Percentiles rank a stretch among this genome's conserved stretches.
phyloP scores from a whole-genome alignment of 148 eudicot genomes.

The Persicaria tinctoria region DNA sequence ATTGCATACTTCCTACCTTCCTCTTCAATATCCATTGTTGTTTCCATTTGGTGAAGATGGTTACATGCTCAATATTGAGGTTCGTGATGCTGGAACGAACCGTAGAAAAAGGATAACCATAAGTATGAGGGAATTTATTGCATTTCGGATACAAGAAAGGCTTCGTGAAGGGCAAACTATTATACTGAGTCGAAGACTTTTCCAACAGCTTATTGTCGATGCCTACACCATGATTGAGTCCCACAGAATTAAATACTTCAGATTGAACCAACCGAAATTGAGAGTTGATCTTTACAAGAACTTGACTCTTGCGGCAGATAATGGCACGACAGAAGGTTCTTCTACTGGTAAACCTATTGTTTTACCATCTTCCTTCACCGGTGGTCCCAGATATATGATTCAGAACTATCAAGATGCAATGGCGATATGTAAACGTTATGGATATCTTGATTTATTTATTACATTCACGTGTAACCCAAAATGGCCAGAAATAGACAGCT shows the following conservation, averaged over 20 bases:
- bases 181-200: no score
- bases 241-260: no score
- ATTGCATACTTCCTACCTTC: background rate
- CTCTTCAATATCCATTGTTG: slow-evolving; percentile 11
- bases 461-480: no score
- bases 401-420: slow-evolving; percentile 16
- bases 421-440: background rate
- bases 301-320: background rate
- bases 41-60: slow-evolving; percentile 19
- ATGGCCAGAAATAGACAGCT: no score
- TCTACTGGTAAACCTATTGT: background rate
- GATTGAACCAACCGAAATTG: background rate
- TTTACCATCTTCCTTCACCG: slow-evolving; percentile 10
- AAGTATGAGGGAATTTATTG: slow-evolving; percentile 6
- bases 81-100: background rate
- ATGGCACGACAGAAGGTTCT: background rate
- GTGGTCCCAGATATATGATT: slow-evolving; percentile 9
- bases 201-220: no score
- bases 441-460: no score
- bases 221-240: no score
- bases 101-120: background rate
- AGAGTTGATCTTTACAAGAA: background rate
- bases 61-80: background rate
- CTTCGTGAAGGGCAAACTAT: no score
- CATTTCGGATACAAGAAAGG: background rate